Percentiles rank a stretch among this genome's conserved stretches.
phyloP scores from a whole-genome alignment of 768 basidiomycete genomes.

The Termitomyces sp. region DNA sequence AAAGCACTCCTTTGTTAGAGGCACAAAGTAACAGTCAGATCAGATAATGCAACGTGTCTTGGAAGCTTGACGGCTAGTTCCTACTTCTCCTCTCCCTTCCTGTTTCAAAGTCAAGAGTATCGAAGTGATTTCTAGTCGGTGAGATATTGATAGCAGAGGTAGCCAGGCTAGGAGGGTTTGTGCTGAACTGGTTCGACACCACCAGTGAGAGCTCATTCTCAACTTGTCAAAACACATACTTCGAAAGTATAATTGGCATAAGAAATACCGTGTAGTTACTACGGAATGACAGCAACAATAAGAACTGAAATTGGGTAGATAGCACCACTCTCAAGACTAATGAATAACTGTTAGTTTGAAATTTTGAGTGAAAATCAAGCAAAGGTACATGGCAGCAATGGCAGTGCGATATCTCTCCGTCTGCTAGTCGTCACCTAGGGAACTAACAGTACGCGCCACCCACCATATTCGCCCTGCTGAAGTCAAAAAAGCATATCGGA shows the following conservation, averaged over 20 bases:
- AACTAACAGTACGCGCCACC: conserved; percentile 13
- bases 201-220: neutral
- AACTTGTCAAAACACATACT: neutral
- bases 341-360: neutral
- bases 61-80: neutral
- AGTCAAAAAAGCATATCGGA: neutral
- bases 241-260: neutral
- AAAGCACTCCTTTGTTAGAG: neutral
- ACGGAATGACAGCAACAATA: conserved; percentile 13
- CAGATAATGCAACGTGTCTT: neutral
- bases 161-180: neutral
- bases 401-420: conserved; percentile 13
- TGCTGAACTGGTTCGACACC: neutral
- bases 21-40: neutral
- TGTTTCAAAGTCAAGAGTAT: neutral
- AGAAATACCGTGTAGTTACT: conserved; percentile 9
- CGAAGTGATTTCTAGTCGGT: neutral
- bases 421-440: conserved; percentile 5
- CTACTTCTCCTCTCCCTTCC: neutral
- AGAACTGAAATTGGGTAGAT: conserved; percentile 25
- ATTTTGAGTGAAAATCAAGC: neutral
- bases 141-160: neutral
- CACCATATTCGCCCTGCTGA: conserved; percentile 22
- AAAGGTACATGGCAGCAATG: conserved; percentile 15
- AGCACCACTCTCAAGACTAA: conserved; percentile 25